Conservation (phyloP, 345 rosid genomes). For the Corymbia maculata region DNA sequence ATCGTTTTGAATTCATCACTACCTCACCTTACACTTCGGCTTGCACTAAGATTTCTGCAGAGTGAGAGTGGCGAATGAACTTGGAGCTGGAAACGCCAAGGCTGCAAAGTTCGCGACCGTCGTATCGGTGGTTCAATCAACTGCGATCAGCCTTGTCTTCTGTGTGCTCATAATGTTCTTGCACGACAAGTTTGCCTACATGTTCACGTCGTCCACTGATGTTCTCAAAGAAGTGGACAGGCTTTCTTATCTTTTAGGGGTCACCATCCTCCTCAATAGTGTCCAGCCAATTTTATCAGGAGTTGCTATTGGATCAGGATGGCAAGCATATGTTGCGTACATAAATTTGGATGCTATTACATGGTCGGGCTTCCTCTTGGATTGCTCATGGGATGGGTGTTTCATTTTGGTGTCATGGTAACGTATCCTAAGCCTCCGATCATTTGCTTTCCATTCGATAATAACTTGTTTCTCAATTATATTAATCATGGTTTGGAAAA, state of each 20-base stretch:
- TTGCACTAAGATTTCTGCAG: not conserved
- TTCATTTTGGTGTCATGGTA: conserved; percentile 50
- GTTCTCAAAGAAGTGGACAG: conserved; percentile 13
- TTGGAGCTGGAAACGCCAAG: conserved; percentile 21
- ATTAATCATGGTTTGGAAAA: not conserved
- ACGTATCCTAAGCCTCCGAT: not conserved
- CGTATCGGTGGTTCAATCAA: conserved; percentile 12
- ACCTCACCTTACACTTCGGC: not conserved
- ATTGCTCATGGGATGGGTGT: conserved; percentile 49
- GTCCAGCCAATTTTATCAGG: conserved; percentile 44
- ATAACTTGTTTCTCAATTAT: not conserved
- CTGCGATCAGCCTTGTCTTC: conserved; percentile 11
- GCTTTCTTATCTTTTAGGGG: conserved; percentile 7
- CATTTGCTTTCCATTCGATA: not conserved
- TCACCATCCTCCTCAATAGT: conserved; percentile 25
- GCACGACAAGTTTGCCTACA: conserved; percentile 1
- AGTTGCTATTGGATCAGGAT: conserved; percentile 81
- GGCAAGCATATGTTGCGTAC: conserved; percentile 63
- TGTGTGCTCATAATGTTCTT: conserved; percentile 7
- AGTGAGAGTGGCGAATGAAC: conserved; percentile 26
- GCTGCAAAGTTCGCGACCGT: conserved; percentile 20
- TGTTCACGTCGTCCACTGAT: conserved; percentile 15
- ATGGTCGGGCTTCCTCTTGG: conserved; percentile 66
- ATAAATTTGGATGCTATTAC: conserved; percentile 66
- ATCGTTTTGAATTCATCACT: not conserved